phyloP scores from a whole-genome alignment of 2,329 filamentous ascomycete species.

The Sclerotinia subarctica region DNA sequence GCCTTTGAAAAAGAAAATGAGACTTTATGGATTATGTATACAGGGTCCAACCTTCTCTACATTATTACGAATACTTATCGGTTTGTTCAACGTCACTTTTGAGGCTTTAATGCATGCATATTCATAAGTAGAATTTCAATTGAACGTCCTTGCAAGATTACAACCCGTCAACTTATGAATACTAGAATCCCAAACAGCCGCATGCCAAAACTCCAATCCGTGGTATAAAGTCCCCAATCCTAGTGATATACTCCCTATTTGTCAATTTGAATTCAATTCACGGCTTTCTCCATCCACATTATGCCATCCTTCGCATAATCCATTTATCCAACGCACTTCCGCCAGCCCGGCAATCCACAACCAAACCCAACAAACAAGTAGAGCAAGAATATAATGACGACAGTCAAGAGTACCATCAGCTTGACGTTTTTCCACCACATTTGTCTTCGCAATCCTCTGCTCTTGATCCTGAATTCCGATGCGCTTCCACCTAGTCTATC shows the following conservation, averaged over 20 bases:
- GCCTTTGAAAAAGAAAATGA: background rate
- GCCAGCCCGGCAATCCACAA: slow-evolving; percentile 61
- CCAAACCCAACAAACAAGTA: slow-evolving; percentile 71
- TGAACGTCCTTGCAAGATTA: background rate
- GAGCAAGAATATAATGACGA: slow-evolving; percentile 70
- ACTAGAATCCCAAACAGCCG: background rate
- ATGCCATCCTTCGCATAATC: background rate
- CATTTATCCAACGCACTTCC: slow-evolving; percentile 35
- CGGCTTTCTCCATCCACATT: background rate
- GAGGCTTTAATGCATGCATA: background rate
- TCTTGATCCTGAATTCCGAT: slow-evolving; percentile 84
- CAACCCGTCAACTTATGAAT: background rate
- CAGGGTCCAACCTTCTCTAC: background rate
- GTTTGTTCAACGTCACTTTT: background rate
- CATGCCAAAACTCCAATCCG: slow-evolving; percentile 14
- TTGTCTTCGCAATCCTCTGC: slow-evolving; percentile 77
- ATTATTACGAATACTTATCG: background rate
- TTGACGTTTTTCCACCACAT: slow-evolving; percentile 99
- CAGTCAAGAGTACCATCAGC: slow-evolving; percentile 73
- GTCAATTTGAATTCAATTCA: background rate
- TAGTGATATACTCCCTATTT: background rate
- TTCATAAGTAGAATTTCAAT: background rate
- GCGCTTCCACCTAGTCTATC: slow-evolving; percentile 85
- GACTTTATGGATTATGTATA: background rate
- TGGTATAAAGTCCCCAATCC: slow-evolving; percentile 23